These are phyloP conservation scores for Suhomyces anneliseae DNA, from an alignment of 1,139 yeast genomes.

Conservation along the genomic window DNA sequence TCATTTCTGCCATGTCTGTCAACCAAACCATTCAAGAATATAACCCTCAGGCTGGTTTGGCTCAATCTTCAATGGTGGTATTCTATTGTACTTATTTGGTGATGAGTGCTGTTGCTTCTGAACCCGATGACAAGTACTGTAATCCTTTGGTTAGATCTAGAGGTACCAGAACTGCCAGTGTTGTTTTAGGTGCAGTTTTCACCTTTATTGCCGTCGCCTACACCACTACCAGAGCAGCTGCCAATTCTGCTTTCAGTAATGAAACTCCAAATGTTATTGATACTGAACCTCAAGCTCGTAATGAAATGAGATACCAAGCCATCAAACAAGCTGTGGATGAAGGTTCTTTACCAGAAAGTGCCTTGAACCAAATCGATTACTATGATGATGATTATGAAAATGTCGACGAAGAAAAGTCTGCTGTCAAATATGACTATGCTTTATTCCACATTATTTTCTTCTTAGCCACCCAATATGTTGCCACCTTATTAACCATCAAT, in stretches of 20 bases:
- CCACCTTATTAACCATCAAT: constrained; percentile 87
- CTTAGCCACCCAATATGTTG: constrained; percentile 96
- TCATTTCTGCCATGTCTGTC: constrained; percentile 71
- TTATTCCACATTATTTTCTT: constrained; percentile 89
- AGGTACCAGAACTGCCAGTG: constrained; percentile 88
- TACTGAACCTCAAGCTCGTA: constrained; percentile 59
- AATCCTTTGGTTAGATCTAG: constrained; percentile 87
- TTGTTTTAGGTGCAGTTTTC: constrained; percentile 87
- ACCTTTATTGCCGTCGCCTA: constrained; percentile 95
- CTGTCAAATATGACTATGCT: constrained; percentile 83
- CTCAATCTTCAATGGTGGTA: constrained; percentile 96
- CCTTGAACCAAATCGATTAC: constrained; percentile 69
- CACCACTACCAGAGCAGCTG: constrained; percentile 96
- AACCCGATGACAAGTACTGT: constrained; percentile 90
- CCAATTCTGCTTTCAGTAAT: constrained; percentile 57
- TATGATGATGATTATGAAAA: constrained; percentile 46
- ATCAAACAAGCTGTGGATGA: constrained; percentile 91
- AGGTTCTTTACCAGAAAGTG: constrained; percentile 93
- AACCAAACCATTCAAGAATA: constrained; percentile 85
- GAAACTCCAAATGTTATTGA: constrained; percentile 32
- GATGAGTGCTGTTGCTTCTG: constrained; percentile 92
- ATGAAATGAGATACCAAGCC: constrained; percentile 84
- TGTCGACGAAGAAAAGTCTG: constrained; percentile 62
- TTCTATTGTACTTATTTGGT: constrained; percentile 90
- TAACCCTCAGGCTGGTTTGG: constrained; percentile 94